These are phyloP conservation scores for Saksenaea oblongispora DNA, from an alignment of 371 early-diverging fungal genomes.

Conservation along the genomic window DNA sequence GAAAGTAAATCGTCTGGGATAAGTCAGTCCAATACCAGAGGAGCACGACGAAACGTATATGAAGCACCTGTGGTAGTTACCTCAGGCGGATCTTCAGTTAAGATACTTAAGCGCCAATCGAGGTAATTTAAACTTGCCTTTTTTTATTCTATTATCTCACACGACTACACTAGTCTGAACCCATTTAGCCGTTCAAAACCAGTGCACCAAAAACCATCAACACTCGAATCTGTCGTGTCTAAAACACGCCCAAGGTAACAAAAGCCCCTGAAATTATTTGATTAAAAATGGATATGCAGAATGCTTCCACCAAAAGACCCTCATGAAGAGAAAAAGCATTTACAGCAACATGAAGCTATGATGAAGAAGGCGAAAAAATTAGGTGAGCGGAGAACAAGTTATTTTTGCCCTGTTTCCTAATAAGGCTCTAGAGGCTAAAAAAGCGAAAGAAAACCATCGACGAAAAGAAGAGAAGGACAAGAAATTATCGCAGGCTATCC, in stretches of 20 bases:
- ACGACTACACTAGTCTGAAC: slow-evolving; percentile 29
- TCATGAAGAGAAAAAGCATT: slow-evolving; percentile 49
- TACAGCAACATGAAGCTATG: slow-evolving; percentile 51
- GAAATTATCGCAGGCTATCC: slow-evolving; percentile 22
- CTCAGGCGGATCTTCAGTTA: slow-evolving; percentile 43
- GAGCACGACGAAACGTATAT: slow-evolving; percentile 42
- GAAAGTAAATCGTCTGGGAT: not conserved
- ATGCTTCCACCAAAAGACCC: slow-evolving; percentile 54
- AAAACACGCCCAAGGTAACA: slow-evolving; percentile 51
- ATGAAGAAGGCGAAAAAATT: slow-evolving; percentile 50
- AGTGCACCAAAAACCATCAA: slow-evolving; percentile 39
- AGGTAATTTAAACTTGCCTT: slow-evolving; percentile 25
- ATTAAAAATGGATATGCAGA: slow-evolving; percentile 12
- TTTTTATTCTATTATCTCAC: not conserved
- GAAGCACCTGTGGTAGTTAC: slow-evolving; percentile 41
- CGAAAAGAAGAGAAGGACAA: slow-evolving; percentile 27
- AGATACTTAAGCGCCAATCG: slow-evolving; percentile 28
- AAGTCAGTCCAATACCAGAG: slow-evolving; percentile 19
- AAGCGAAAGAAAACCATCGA: slow-evolving; percentile 19
- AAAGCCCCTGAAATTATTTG: not conserved
- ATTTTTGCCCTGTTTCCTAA: not conserved
- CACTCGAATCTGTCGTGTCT: slow-evolving; percentile 47
- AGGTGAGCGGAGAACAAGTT: slow-evolving; percentile 8
- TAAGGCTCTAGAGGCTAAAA: slow-evolving; percentile 35
- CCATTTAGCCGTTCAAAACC: slow-evolving; percentile 34